Percentiles rank a stretch among this genome's conserved stretches.
phyloP scores from a whole-genome alignment of 2,329 filamentous ascomycete genomes.

The Macrophomina pseudophaseolina region DNA sequence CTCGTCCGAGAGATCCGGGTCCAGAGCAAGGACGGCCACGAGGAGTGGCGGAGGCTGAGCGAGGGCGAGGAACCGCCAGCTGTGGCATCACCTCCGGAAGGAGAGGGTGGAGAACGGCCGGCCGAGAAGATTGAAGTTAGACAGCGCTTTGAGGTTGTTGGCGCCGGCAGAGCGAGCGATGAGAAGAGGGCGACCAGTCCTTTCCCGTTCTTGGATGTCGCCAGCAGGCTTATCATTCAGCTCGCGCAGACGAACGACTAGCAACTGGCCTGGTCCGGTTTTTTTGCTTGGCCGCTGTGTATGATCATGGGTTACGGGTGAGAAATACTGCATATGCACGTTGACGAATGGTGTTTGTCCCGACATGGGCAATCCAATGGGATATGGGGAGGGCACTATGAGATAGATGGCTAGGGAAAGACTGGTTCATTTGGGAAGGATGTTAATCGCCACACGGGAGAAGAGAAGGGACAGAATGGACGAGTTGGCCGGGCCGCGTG shows the following conservation, averaged over 20 bases:
- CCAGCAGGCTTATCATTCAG: slow-evolving; percentile 89
- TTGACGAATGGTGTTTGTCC: background rate
- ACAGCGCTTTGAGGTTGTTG: slow-evolving; percentile 49
- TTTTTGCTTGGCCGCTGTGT: background rate
- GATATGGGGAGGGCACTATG: background rate
- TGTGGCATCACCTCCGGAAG: slow-evolving; percentile 30
- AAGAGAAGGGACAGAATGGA: background rate
- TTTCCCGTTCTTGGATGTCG: slow-evolving; percentile 94
- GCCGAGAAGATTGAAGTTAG: slow-evolving; percentile 40
- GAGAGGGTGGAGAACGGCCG: slow-evolving; percentile 34
- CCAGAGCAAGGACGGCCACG: slow-evolving; percentile 32
- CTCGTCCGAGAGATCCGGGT: slow-evolving; percentile 46
- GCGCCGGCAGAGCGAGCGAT: slow-evolving; percentile 62
- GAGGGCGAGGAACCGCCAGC: slow-evolving; percentile 41
- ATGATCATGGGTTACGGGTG: background rate
- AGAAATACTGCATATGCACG: background rate
- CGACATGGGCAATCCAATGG: no score
- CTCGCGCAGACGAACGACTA: slow-evolving; percentile 64
- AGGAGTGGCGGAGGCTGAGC: slow-evolving; percentile 35
- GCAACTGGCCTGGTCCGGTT: background rate
- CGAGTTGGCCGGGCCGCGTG: background rate
- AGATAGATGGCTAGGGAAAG: slow-evolving; percentile 12
- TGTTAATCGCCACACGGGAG: background rate
- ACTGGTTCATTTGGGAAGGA: slow-evolving; percentile 15
- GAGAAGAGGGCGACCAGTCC: slow-evolving; percentile 96